Conservation (phyloP, 2,329 filamentous ascomycete genomes). For the Aspergillus luchuensis region DNA sequence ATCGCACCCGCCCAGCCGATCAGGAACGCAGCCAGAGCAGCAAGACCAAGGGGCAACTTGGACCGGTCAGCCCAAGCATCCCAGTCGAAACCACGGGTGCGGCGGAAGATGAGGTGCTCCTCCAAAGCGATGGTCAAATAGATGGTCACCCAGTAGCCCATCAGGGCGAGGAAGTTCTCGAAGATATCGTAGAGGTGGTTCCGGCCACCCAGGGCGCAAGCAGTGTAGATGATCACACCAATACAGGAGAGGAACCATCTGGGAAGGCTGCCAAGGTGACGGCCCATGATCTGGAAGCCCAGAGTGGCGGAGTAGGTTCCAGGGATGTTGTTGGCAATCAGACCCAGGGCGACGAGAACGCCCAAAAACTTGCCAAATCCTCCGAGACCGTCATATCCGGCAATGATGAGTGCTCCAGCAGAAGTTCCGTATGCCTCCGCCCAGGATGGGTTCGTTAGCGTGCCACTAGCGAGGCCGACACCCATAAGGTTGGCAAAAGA, state of each 20-base stretch:
- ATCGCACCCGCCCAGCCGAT: conserved; percentile 35
- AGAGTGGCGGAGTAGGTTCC: conserved; percentile 41
- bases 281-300: conserved; percentile 39
- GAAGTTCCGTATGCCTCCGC: conserved; percentile 18
- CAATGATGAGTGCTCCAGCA: conserved; percentile 37
- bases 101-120: conserved; percentile 44
- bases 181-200: conserved; percentile 42
- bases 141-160: conserved; percentile 44
- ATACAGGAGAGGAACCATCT: conserved; percentile 42
- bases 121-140: conserved; percentile 41
- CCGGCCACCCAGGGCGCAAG: conserved; percentile 40
- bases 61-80: conserved; percentile 35
- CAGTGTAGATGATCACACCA: conserved; percentile 38
- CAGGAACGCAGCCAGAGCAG: conserved; percentile 33
- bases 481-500: conserved; percentile 6
- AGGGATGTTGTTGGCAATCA: conserved; percentile 42
- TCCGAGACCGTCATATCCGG: conserved; percentile 33
- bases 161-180: conserved; percentile 42
- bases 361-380: conserved; percentile 40
- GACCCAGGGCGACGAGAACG: conserved; percentile 39
- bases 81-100: conserved; percentile 38
- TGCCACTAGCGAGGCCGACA: conserved; percentile 5
- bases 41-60: conserved; percentile 40
- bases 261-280: conserved; percentile 33
- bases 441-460: not conserved